Conservation (phyloP, 2,329 filamentous ascomycete species). For the Ilyonectria destructans region DNA sequence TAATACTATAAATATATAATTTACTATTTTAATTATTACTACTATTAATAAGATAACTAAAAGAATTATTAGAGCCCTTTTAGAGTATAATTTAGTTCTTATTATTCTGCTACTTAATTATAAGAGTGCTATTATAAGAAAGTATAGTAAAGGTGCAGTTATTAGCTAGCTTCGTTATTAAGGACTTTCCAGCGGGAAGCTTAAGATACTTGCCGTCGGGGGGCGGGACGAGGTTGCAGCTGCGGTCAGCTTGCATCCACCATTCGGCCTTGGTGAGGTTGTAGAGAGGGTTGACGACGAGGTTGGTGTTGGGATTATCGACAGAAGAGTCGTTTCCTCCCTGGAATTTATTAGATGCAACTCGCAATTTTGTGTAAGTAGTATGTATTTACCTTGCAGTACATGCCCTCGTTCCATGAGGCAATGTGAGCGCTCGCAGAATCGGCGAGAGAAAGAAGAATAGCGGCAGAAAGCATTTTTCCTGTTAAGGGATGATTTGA, state of each 20-base stretch:
- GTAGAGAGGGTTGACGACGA: conserved; percentile 63
- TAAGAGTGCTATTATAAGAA: conserved; percentile 58
- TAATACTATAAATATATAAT: conserved; percentile 63
- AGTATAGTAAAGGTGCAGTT: conserved; percentile 66
- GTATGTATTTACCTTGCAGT: conserved; percentile 42
- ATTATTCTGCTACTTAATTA: conserved; percentile 65
- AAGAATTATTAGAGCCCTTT: conserved; percentile 54
- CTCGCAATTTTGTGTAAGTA: no score
- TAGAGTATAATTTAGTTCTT: conserved; percentile 62
- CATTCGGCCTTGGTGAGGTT: conserved; percentile 62
- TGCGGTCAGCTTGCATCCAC: conserved; percentile 67
- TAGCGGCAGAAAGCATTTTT: conserved; percentile 41
- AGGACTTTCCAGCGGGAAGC: conserved; percentile 64
- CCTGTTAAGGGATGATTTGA: no score
- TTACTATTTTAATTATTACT: conserved; percentile 60
- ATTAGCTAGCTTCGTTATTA: conserved; percentile 66
- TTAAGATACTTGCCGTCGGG: conserved; percentile 55
- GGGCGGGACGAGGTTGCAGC: conserved; percentile 60
- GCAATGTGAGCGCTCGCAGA: conserved; percentile 47
- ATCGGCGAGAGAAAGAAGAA: conserved; percentile 41
- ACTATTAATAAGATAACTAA: conserved; percentile 46
- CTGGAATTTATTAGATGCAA: conserved; percentile 27
- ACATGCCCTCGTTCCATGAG: conserved; percentile 50
- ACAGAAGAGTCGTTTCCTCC: conserved; percentile 51
- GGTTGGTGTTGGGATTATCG: conserved; percentile 61